A percentile compares a stretch with the other conserved stretches of the same genome.
These are phyloP conservation scores for Termitomyces sp. DNA, from an alignment of 1,284 basidiomycete genomes.

Conservation along the genomic window DNA sequence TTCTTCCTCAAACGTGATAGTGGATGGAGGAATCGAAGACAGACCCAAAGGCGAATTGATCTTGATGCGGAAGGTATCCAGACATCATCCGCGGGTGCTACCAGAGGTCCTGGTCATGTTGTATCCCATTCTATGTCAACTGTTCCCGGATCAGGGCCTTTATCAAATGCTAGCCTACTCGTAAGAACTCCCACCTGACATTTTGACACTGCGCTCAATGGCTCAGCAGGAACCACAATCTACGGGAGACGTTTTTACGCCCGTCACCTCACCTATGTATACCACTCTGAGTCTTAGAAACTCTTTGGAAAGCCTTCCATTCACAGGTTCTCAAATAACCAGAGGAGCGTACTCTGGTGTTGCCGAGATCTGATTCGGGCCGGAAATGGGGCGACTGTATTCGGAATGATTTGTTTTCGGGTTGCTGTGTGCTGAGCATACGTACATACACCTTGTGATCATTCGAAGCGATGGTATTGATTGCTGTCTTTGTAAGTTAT, in stretches of 20 bases:
- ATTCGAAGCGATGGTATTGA: not conserved
- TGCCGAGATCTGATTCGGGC: conserved; percentile 15
- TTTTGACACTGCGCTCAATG: not conserved
- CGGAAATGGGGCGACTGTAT: not conserved
- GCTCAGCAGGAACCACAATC: conserved; percentile 5
- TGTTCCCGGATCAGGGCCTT: conserved; percentile 2
- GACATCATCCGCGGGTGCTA: not conserved
- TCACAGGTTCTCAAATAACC: conserved; percentile 11
- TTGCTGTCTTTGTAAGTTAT: not conserved
- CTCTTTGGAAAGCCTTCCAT: conserved; percentile 17
- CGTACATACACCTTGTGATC: not conserved
- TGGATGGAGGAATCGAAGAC: conserved; percentile 8
- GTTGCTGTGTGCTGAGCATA: not conserved
- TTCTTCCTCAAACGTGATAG: conserved; percentile 26
- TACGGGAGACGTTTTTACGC: conserved; percentile 5
- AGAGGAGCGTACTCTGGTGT: conserved; percentile 14
- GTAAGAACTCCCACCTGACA: not conserved
- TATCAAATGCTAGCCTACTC: not conserved
- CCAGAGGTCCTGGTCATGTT: not conserved
- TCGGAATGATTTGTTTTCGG: not conserved
- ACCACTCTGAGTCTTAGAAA: conserved; percentile 13
- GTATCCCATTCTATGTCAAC: conserved; percentile 7
- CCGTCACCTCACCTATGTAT: conserved; percentile 15
- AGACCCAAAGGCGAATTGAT: conserved; percentile 7
- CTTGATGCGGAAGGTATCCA: conserved; percentile 15